Base-by-base conservation (phyloP, 305 asterid species). In the Fraxinus platypoda region DNA sequence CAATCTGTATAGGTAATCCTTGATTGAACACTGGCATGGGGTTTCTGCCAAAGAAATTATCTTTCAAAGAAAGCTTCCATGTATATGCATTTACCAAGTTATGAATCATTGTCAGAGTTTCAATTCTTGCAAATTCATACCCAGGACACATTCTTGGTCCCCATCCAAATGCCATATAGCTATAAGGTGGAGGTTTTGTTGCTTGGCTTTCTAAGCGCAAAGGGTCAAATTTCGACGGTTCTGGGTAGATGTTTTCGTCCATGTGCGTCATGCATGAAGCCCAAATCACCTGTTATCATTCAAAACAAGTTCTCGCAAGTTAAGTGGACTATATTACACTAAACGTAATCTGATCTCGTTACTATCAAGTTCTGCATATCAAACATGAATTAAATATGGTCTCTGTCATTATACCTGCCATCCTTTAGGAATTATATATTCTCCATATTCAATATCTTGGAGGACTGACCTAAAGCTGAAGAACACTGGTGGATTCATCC, bases 71-170 rank as follows among this genome's bases (percentile, higher is more conserved):
- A 25, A 82, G 80, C 75, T 82, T 80, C 89, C 86, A 84, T 11
- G 75, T 49, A 74, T 82, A 84, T 3, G 80, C 73, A 34, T 79
- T 84, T 2, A 82, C 80, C 81, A 82, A 23, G 72, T 87, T 82
- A 77, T 81, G 86, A 37, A 86, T 79, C 81, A 81, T 8, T 3
- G 80, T 34, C 8, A 86, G 64, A 17, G 87, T 86, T 79, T 82
- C 87, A 28, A 86, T 82, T 31, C 87, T 75, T 66, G 82, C 82
- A 26, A 86, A 78, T 74, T 86, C 88, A 17, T 81, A 62, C 8
- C 86, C 82, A 23, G 90, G 88, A 28, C 90, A 87, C 38, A 79
- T 87, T 80, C 87, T 76, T 31, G 85, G 81, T 37, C 89, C 89
- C 87, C 87, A 87, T 15, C 89, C 87, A n/a, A 82, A 80, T 71